Conservation (phyloP, 1,284 basidiomycete species). For the Somion occarium region DNA sequence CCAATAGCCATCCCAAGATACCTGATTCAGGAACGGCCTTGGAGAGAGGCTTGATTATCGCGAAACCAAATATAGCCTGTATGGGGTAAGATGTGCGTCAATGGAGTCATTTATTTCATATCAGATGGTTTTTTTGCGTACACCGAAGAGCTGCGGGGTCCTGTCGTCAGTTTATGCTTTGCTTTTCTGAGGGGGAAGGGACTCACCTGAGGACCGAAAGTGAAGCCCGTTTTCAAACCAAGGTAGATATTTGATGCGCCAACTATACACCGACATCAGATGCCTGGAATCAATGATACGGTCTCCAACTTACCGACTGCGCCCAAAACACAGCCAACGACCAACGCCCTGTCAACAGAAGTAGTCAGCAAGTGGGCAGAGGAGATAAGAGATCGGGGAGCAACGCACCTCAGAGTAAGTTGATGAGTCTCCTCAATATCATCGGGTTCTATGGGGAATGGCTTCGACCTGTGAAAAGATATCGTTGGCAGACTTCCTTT, state of each 20-base stretch:
- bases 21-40: conserved; percentile 43
- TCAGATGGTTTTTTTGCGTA: conserved; percentile 23
- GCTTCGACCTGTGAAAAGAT: conserved; percentile 20
- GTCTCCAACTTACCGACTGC: conserved; percentile 35
- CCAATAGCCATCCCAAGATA: conserved; percentile 40
- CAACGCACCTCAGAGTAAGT: conserved; percentile 41
- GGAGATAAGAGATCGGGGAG: not conserved
- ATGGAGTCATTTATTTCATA: not conserved
- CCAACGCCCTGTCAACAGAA: conserved; percentile 37
- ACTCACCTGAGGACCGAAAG: conserved; percentile 49
- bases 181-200: not conserved
- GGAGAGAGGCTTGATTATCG: conserved; percentile 58
- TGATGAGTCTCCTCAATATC: conserved; percentile 48
- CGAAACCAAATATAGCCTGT: conserved; percentile 59
- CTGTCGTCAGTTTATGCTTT: conserved; percentile 1
- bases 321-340: conserved; percentile 60
- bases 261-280: conserved; percentile 14
- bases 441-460: conserved; percentile 51
- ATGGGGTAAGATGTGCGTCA: conserved; percentile 3
- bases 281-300: not conserved
- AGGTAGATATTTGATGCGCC: conserved; percentile 44
- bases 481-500: not conserved
- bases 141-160: conserved; percentile 43
- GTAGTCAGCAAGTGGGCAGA: not conserved
- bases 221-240: conserved; percentile 67